Base-by-base conservation (phyloP, 768 basidiomycete species). In the Mycena polygramma region DNA sequence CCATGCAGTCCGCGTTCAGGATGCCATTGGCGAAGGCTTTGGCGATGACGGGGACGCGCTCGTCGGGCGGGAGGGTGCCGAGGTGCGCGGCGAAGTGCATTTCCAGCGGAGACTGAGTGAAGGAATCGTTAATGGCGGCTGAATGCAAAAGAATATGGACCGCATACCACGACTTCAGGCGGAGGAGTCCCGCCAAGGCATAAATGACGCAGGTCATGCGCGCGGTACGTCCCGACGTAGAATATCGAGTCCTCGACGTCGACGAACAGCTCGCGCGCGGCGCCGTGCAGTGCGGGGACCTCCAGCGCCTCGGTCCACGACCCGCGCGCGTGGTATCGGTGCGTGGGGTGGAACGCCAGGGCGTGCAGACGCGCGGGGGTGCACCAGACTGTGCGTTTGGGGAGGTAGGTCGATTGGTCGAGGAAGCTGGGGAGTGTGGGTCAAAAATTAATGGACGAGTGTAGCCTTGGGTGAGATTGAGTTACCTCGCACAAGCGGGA, bases 181-280 rank as follows among this genome's bases (percentile, higher is more conserved):
- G 62, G 22, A 37, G 51, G 51, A 7, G 51, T 63, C 7, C 62
- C 62, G 2, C 62, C 62, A 9, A 51, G 51, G 39, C 62, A 63
- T 14, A 63, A 19, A 52, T 43, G 43, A 2, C 62, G 36, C 10
- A 63, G 26, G 41, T 63, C 62, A 10, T 63, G 51, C 9, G 20
- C 19, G 8, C 51, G 36, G 46, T 63, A 63, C 1, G 62, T 63
- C 14, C 62, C 62, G 13, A 41, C 62, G 13, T 63, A 63, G 22
- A 26, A 24, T 45, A 63, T 52, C 11, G 37, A 52, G 26, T 43
- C 51, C 2, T 41, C 39, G n/a, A 63, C 24, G 10, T 63, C 51
- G 51, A 63, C 8, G 39, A 63, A 63, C 10, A 63, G 39, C 22
- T 63, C 62, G n/a, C 62, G 49, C 62, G 51, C 41, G 6, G 22